Evolutionary conservation across 2,329 filamentous ascomycete species (phyloP), one percentile per base, ranked within the genome.

Genomic region (Diaporthe amygdali): DNA sequence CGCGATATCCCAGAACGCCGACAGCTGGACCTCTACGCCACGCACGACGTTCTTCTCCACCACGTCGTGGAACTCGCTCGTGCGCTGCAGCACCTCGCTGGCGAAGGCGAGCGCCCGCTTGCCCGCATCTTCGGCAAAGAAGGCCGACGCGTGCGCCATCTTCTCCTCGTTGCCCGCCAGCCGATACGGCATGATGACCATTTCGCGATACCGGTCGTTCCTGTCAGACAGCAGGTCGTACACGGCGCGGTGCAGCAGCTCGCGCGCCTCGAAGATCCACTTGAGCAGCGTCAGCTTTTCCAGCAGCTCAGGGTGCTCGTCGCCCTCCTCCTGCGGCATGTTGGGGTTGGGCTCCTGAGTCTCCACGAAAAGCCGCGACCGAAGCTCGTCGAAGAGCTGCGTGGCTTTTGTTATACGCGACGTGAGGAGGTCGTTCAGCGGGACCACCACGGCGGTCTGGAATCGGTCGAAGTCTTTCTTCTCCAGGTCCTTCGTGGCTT

Each of bases 1-100:
- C 1, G 95, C 96, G 77, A 98, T 97, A 78, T 99, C 96, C 96
- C 96, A 99, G 80, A 98, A 99, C 0, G 96, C 95, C 12, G 93
- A 95, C 2, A 98, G 88, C 82, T 98, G 96, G 69, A 94, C 90
- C 79, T 98, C 95, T 14, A 98, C 94, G 20, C 96, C 96, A 12
- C 94, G 91, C 25, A 91, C 91, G 27, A 97, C 95, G 69, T 96
- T 96, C 76, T 91, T 88, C 79, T 97, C 94, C 37, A 98, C 90
- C 8, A 96, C 90, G 56, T 88, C 87, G 75, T 94, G 88, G 78
- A 98, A 95, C 27, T 92, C 91, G 75, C 94, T 89, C 25, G 92
- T 91, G 15, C 96, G 91, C 74, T 90, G 87, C 39, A 95, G 84
- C 0, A 92, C 89, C 74, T 95, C 93, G 67, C 90, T 88, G 71